A percentile compares a stretch with the other conserved stretches of the same genome.
Conservation (phyloP, 495 filamentous ascomycete species). For the Hypoxylon intermedium region DNA sequence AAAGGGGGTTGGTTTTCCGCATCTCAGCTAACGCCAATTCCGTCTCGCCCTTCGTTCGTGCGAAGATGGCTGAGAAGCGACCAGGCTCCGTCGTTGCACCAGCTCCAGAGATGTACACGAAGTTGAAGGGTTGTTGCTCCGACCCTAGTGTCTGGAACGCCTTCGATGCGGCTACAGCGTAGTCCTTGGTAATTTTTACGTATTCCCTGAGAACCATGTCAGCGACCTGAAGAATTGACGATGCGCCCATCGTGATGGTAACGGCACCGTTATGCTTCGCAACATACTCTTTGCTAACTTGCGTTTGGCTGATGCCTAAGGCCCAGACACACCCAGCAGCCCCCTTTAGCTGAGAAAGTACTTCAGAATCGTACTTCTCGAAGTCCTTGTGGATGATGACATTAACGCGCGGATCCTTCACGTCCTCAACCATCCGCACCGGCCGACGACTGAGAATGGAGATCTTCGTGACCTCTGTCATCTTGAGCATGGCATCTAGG, state of each 20-base stretch:
- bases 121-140: conserved; percentile 62
- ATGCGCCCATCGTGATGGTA: not conserved
- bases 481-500: conserved; percentile 68
- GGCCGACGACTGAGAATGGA: conserved; percentile 71
- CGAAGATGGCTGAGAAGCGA: conserved; percentile 62
- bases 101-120: conserved; percentile 73
- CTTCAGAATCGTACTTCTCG: conserved; percentile 56
- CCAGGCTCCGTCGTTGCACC: conserved; percentile 58
- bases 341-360: conserved; percentile 66
- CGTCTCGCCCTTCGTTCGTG: conserved; percentile 66
- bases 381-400: conserved; percentile 74
- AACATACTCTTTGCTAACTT: conserved; percentile 66
- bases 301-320: conserved; percentile 64
- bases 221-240: not conserved
- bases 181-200: conserved; percentile 69
- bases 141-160: conserved; percentile 62
- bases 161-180: conserved; percentile 65
- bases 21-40: conserved; percentile 61
- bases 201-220: conserved; percentile 61
- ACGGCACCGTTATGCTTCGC: not conserved
- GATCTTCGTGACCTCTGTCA: conserved; percentile 63
- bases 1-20: too few species aligned
- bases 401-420: conserved; percentile 61
- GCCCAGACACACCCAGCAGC: conserved; percentile 77
- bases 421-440: conserved; percentile 67